Percentiles rank a stretch among this genome's conserved stretches.
These are phyloP conservation scores for Dendrobium catenatum DNA, from an alignment of 106 monocot species.

Conservation along the genomic window DNA sequence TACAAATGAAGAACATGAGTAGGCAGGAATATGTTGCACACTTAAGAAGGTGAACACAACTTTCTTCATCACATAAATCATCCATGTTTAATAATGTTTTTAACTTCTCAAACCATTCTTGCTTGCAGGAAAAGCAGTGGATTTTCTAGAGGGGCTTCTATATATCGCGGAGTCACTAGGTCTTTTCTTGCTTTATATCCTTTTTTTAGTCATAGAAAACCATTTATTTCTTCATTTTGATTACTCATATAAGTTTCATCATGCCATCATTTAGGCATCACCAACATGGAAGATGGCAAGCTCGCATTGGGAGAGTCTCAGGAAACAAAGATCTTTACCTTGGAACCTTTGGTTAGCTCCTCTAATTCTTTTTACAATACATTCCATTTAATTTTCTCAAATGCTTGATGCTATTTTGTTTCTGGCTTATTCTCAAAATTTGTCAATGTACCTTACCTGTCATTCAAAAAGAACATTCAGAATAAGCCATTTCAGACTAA, in stretches of 20 bases:
- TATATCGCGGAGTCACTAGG: slow-evolving; percentile 98
- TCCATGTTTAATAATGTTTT: background rate
- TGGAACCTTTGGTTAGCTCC: slow-evolving; percentile 8
- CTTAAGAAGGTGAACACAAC: slow-evolving; percentile 21
- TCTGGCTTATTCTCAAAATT: background rate
- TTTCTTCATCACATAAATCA: background rate
- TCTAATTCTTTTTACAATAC: background rate
- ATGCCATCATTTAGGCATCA: slow-evolving; percentile 16
- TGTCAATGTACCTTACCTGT: background rate
- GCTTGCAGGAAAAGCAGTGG: slow-evolving; percentile 85
- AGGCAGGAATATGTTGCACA: slow-evolving; percentile 71
- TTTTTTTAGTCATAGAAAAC: background rate
- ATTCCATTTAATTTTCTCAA: background rate
- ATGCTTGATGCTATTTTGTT: too few species aligned
- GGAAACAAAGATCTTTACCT: slow-evolving; percentile 99
- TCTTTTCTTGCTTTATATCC: slow-evolving; percentile 4
- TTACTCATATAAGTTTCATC: background rate
- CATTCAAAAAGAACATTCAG: slow-evolving; percentile 5
- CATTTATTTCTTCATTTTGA: background rate
- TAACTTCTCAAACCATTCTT: background rate
- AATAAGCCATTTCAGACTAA: background rate
- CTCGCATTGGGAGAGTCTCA: slow-evolving; percentile 87
- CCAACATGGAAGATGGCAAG: slow-evolving; percentile 78
- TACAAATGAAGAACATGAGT: slow-evolving; percentile 59
- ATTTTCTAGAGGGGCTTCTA: slow-evolving; percentile 92